Base-by-base conservation (phyloP, 441 rosid species). In the Jatropha podagrica region DNA sequence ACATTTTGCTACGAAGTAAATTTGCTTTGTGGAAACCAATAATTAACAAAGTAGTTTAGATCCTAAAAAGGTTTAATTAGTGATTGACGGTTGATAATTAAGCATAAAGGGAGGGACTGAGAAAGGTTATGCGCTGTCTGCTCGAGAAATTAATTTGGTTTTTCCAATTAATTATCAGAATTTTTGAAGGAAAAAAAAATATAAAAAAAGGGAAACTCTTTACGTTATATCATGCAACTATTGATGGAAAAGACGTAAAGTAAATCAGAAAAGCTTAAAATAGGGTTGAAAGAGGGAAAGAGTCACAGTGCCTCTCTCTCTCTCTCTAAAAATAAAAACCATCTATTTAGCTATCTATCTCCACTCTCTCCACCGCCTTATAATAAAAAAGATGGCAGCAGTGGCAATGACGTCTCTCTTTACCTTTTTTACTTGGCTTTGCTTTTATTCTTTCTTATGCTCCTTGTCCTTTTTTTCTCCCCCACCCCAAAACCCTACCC, bases 221-320 rank as follows among this genome's bases (percentile, higher is more conserved):
- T 76, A 67, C 42, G 79, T 78, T 54, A 77, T 32, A 78, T 79
- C 83, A 80, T 63, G 72, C 62, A 56, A 79, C 85, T 75, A 80
- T 80, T 59, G 83, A 71, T 71, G 17, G 87, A 84, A 75, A 75
- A 72, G 87, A 84, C 87, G 79, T 84, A 81, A 82, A 81, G 86
- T 55, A 38, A 76, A 52, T 55, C 54, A 67, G 75, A 81, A 70
- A 71, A 78, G 68, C 72, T 69, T 54, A 55, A 54, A 49, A 40
- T 73, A 68, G 52, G 62, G 71, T 44, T 20, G 32, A 52, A 68
- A 58, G 62, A 42, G 44, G 4, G 23, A 58, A 37, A 74, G 66
- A 74, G 42, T 65, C 26, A 32, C 78, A 59, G 68, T 69, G 62
- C 59, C 49, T 54, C 68, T 52, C 51, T 32, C 2, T 32, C 32